Base-by-base conservation (phyloP, 2,329 filamentous ascomycete species). In the Neonectria magnoliae region DNA sequence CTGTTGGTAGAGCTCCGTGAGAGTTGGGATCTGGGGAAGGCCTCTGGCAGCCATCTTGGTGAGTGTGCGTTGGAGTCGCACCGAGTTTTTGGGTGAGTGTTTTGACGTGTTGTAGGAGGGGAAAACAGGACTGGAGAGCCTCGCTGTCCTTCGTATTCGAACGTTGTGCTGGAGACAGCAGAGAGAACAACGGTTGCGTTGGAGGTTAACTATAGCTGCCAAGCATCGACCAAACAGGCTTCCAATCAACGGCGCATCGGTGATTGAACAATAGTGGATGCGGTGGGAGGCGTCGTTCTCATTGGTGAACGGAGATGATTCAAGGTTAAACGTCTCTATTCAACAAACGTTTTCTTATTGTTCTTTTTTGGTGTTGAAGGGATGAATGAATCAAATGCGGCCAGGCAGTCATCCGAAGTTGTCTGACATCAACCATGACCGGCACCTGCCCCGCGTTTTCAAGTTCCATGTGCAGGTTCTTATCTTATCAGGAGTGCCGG, bases 1-100 rank as follows among this genome's bases (percentile, higher is more conserved):
- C 9, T 68, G 55, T 8, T 57, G 25, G 82, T 95, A 96, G 65
- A 95, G 88, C 47, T 86, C 79, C 41, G 84, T 82, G 66, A 93
- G 80, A 36, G 86, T 88, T 5, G 88, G 89, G 54, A 93, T 90
- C 29, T 90, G 83, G 67, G 81, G 73, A 55, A 86, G 79, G 6
- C 81, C 65, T 70, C 62, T 64, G 25, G 48, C 55, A 29, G 66
- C 60, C 71, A 73, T 73, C 41, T 58, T 69, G 52, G 33, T 18
- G 38, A 10, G 8, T 8, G 65, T 63, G 53, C 10, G 38, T 61
- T 10, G 59, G 14, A 76, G 67, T n/a, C 79, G 16, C 25, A 33
- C 10, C 11, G 25, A 31, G 27, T 9, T 33, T 13, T n/a, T 5
- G 16, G 3, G n/a, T 5, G 7, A 33, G 27, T 50, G 27, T n/a